A percentile compares a stretch with the other conserved stretches of the same genome.
These are phyloP conservation scores for Gaultheria prostrata DNA, from an alignment of 148 eudicot genomes.

Conservation along the genomic window DNA sequence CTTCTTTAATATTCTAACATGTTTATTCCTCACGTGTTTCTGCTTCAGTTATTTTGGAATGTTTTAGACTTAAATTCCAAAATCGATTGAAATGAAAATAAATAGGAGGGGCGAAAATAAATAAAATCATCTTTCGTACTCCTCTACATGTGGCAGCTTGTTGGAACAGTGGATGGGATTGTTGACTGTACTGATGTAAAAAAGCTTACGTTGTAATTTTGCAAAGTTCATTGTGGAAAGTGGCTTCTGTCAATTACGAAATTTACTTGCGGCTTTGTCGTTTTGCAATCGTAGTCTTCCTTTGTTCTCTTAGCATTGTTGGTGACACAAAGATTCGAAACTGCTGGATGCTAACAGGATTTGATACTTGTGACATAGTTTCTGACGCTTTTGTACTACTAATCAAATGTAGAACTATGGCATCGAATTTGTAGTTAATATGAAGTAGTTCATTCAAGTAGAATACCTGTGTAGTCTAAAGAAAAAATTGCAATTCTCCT, in stretches of 20 bases:
- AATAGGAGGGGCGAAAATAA: background rate
- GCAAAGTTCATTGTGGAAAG: background rate
- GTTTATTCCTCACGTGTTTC: background rate
- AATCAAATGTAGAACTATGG: conserved; percentile 4
- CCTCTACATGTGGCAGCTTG: background rate
- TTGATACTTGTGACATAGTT: background rate
- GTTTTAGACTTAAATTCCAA: background rate
- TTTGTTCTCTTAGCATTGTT: background rate
- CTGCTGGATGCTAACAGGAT: background rate
- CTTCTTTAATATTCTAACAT: background rate
- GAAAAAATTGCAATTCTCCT: background rate
- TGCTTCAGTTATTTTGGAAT: background rate
- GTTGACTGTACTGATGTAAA: background rate
- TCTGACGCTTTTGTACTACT: background rate
- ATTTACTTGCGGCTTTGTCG: background rate
- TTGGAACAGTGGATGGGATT: conserved; percentile 1
- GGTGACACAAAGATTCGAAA: background rate
- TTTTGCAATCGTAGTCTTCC: background rate
- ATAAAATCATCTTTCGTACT: background rate
- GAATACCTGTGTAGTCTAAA: background rate
- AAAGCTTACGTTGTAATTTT: background rate
- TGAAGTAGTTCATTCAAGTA: background rate
- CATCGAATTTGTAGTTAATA: background rate
- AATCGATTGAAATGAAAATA: background rate
- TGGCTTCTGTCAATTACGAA: background rate